A percentile compares a stretch with the other conserved stretches of the same genome.
These are phyloP conservation scores for Gautieria morchelliformis DNA, from an alignment of 768 basidiomycete species.

Conservation along the genomic window DNA sequence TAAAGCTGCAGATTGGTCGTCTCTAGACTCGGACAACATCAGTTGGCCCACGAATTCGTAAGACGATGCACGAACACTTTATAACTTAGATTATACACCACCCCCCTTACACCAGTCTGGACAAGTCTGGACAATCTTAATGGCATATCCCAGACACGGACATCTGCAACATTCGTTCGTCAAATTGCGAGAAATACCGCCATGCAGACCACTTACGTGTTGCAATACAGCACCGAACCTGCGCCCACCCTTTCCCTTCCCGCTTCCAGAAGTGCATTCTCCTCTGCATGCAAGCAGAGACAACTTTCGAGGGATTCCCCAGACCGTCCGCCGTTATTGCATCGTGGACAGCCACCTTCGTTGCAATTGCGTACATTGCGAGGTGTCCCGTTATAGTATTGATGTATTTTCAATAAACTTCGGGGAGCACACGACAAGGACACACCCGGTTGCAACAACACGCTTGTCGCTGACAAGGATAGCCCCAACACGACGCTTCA, in stretches of 20 bases:
- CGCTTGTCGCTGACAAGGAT: slow-evolving; percentile 67
- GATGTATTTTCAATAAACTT: neutral
- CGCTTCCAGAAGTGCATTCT: slow-evolving; percentile 92
- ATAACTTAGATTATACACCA: slow-evolving; percentile 92
- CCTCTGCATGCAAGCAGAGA: slow-evolving; percentile 94
- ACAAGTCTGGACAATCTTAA: slow-evolving; percentile 98
- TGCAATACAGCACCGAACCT: slow-evolving; percentile 89
- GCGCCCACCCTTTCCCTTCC: slow-evolving; percentile 82
- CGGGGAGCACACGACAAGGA: neutral
- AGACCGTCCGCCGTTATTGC: slow-evolving; percentile 49
- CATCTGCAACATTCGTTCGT: slow-evolving; percentile 45
- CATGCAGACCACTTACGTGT: slow-evolving; percentile 58
- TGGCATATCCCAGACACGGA: slow-evolving; percentile 91
- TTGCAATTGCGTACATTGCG: slow-evolving; percentile 84
- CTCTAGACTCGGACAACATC: slow-evolving; percentile 32
- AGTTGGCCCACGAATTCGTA: neutral
- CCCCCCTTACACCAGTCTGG: slow-evolving; percentile 86
- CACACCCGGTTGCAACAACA: slow-evolving; percentile 30
- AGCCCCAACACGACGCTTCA: slow-evolving; percentile 95
- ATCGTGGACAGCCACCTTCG: slow-evolving; percentile 81
- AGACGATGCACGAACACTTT: slow-evolving; percentile 61
- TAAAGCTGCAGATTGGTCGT: slow-evolving; percentile 70
- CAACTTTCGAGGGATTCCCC: slow-evolving; percentile 60
- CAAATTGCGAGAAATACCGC: neutral
- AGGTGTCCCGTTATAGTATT: slow-evolving; percentile 79